These are phyloP conservation scores for Lepidium sativum DNA, from an alignment of 345 rosid genomes.

Conservation along the genomic window DNA sequence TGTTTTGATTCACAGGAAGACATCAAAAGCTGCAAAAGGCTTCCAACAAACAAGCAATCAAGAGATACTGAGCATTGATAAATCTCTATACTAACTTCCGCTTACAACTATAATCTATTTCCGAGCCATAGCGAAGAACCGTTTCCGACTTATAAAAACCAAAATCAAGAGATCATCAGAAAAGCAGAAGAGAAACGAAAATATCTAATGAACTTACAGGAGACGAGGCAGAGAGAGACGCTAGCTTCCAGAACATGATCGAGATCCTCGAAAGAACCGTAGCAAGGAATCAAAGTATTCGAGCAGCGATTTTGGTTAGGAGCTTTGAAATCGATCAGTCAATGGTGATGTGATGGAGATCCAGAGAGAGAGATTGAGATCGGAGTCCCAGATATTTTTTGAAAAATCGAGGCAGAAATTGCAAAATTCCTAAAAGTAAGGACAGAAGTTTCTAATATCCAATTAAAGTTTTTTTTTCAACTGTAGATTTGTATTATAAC, in stretches of 20 bases:
- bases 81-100: not conserved
- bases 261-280: slow-evolving; percentile 29
- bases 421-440: not conserved
- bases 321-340: slow-evolving; percentile 18
- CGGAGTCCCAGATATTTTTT: not conserved
- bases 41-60: too few species aligned
- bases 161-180: too few species aligned
- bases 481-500: too few species aligned
- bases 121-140: too few species aligned
- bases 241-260: slow-evolving; percentile 89
- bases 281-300: not conserved
- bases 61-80: not conserved
- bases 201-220: slow-evolving; percentile 49
- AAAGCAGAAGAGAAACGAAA: not conserved
- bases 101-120: too few species aligned
- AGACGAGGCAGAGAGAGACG: slow-evolving; percentile 74
- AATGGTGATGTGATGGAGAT: slow-evolving; percentile 19
- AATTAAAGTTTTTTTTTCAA: too few species aligned
- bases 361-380: slow-evolving; percentile 15
- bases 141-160: too few species aligned
- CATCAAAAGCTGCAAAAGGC: too few species aligned
- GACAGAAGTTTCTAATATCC: not conserved
- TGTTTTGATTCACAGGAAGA: too few species aligned
- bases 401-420: not conserved
- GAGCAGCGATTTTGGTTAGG: slow-evolving; percentile 5